Percentiles rank a stretch among this genome's conserved stretches.
These are phyloP conservation scores for Tolypocladium tundrense DNA, from an alignment of 2,329 filamentous ascomycete genomes.

Conservation along the genomic window DNA sequence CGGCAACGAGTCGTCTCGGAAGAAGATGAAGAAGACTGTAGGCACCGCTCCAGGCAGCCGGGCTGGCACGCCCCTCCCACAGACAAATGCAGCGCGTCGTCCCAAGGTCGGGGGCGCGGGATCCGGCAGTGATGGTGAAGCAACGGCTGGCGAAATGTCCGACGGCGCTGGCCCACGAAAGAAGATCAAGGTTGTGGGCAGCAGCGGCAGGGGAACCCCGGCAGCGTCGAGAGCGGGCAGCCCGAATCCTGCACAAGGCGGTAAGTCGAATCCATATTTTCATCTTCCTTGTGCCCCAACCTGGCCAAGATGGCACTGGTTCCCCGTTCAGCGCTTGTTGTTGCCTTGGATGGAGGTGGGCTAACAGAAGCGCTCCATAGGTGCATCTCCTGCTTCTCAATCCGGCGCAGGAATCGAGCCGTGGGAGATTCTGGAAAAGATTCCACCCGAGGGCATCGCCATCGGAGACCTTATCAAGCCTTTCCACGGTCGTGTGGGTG, in stretches of 20 bases:
- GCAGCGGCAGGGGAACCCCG: conserved; percentile 40
- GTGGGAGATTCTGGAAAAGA: conserved; percentile 43
- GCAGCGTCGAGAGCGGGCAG: conserved; percentile 52
- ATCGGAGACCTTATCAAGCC: conserved; percentile 43
- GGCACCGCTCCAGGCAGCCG: conserved; percentile 40
- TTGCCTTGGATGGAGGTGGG: neutral
- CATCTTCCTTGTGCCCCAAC: neutral
- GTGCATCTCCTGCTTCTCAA: conserved; percentile 24
- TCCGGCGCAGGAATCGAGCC: conserved; percentile 29
- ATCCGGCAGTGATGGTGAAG: conserved; percentile 63
- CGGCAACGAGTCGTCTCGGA: conserved; percentile 80
- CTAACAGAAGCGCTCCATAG: conserved; percentile 8
- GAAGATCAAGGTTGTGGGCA: conserved; percentile 44
- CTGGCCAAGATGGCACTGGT: neutral
- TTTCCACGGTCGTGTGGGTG: conserved; percentile 44
- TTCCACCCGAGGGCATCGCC: conserved; percentile 43
- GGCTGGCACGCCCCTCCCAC: conserved; percentile 42
- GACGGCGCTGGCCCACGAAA: conserved; percentile 41
- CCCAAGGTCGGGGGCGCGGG: conserved; percentile 35
- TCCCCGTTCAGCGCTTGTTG: neutral
- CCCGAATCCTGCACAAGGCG: conserved; percentile 34
- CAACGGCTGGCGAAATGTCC: conserved; percentile 57
- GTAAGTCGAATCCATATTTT: conserved; percentile 18
- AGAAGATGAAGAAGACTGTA: conserved; percentile 59
- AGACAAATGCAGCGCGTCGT: conserved; percentile 26